A percentile compares a stretch with the other conserved stretches of the same genome.
Evolutionary conservation across 2,329 filamentous ascomycete species (phyloP).

Genomic region (Penicillium polonicum): DNA sequence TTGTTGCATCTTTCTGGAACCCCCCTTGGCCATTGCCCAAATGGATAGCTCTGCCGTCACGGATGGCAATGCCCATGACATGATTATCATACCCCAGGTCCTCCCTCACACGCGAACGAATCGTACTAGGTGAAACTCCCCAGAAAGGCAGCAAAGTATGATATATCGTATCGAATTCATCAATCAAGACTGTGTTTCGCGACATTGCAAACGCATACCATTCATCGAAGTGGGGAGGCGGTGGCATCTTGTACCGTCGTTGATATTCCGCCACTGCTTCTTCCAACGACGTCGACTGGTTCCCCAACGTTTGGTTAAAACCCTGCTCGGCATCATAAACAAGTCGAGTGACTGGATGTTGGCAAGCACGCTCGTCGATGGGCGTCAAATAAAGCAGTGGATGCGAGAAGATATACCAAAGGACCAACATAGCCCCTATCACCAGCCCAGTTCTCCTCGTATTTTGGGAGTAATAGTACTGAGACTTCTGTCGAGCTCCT

Average conservation of each 20-base stretch:
- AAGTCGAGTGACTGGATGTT: neutral
- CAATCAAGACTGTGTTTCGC: slow-evolving; percentile 10
- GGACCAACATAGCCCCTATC: neutral
- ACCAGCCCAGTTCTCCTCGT: neutral
- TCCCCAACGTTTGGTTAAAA: slow-evolving; percentile 3
- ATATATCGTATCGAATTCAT: slow-evolving; percentile 18
- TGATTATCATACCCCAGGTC: slow-evolving; percentile 9
- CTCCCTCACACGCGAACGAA: slow-evolving; percentile 10
- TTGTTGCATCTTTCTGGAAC: slow-evolving; percentile 50
- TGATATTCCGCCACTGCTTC: slow-evolving; percentile 15
- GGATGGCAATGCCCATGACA: slow-evolving; percentile 11
- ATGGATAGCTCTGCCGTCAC: slow-evolving; percentile 7
- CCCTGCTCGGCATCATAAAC: neutral
- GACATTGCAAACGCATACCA: slow-evolving; percentile 16
- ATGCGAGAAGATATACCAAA: neutral
- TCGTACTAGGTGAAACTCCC: slow-evolving; percentile 8
- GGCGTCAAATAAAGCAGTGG: neutral
- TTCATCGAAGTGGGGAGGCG: slow-evolving; percentile 14
- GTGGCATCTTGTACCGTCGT: slow-evolving; percentile 15
- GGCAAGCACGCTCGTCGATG: neutral
- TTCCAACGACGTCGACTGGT: slow-evolving; percentile 12
- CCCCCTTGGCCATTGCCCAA: slow-evolving; percentile 50
- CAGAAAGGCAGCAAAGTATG: slow-evolving; percentile 15
- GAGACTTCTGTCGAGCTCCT: neutral
- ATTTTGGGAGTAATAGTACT: neutral